Evolutionary conservation across 2,329 filamentous ascomycete genomes (phyloP), one percentile per base, ranked within the genome.

Genomic region (Penicillium sp.): DNA sequence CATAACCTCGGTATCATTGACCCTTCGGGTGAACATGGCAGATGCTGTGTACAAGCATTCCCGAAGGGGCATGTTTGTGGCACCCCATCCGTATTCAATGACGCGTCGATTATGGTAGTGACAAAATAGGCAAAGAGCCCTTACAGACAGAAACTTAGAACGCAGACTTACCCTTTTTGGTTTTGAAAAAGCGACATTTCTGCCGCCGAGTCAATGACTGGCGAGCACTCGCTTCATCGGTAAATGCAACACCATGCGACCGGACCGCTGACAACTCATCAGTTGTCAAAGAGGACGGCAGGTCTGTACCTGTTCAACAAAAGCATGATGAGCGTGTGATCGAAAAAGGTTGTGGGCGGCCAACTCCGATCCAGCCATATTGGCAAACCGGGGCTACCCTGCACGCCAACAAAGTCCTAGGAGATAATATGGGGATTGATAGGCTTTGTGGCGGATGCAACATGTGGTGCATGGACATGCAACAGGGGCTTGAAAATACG

Each of bases 271-370:
- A 65, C 68, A 72, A 67, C 65, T 69, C 70, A 71, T 63, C 66
- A 57, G n/a, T 57, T 21, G 39, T 51, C 55, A 48, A 59, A 31
- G 53, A 44, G 13, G 55, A 60, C 27, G 58, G 50, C 50, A 60
- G 58, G 41, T 59, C 60, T 62, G 65, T 53, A 53, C 55, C 65
- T 68, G 61, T 62, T 55, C 63, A 62, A 55, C 60, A 58, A 65
- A 63, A 61, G 36, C 19, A 43, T 34, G 6, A 58, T 70, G 66
- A 70, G 68, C 70, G 70, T 72, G 70, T 73, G 70, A 73, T 65
- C 67, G 31, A 60, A 57, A 66, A 64, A 64, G 58, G 56, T 62
- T 68, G 58, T 65, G 65, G 65, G 58, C 64, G 64, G 65, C 57
- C 40, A 47, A 58, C 60, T 60, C 58, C 53, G 56, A 40, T 39